Evolutionary conservation across 345 rosid species (phyloP), one percentile per base, ranked within the genome.

Genomic region (Bruguiera sexangula): DNA sequence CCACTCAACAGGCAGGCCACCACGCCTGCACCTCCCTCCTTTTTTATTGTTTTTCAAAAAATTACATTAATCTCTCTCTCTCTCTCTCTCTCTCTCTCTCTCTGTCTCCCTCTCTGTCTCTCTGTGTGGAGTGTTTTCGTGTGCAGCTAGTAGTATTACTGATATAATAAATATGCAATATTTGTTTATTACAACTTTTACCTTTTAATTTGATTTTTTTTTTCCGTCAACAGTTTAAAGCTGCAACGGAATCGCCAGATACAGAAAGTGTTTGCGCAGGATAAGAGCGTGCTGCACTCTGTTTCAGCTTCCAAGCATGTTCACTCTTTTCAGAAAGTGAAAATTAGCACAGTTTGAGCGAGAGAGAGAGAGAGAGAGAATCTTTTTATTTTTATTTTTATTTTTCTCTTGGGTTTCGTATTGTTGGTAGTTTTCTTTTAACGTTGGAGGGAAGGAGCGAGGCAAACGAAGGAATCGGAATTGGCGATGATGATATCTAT

Each of bases 211-310:
- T 22, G 8, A 22, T 66, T 63, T 39, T 34, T 53, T 7, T 56
- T 70, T 74, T 66, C 62, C 36, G 58, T 24, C 31, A 65, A 67
- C 82, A 79, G 86, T 81, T 82, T 78, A 86, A 93, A 89, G 96
- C 96, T 90, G 97, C 96, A 65, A 90, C 76, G 92, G 76, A 81
- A 85, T 84, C 88, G 74, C 86, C 81, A 78, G 81, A 61, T 83
- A 69, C 84, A 80, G 90, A 80, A 84, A 85, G 87, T 79, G 78
- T 75, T 77, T 72, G 88, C 84, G 82, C 80, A 83, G 87, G 88
- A 82, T 78, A 86, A 80, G 86, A 82, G 87, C 81, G 71, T 70
- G 83, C 89, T 70, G 83, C 89, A 79, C 87, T 69, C 93, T 78
- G 80, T 81, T 80, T 82, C 82, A 69, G 65, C 81, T 85, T 76